Base-by-base conservation (phyloP, 495 filamentous ascomycete species). In the Lasiosphaeris hirsuta region DNA sequence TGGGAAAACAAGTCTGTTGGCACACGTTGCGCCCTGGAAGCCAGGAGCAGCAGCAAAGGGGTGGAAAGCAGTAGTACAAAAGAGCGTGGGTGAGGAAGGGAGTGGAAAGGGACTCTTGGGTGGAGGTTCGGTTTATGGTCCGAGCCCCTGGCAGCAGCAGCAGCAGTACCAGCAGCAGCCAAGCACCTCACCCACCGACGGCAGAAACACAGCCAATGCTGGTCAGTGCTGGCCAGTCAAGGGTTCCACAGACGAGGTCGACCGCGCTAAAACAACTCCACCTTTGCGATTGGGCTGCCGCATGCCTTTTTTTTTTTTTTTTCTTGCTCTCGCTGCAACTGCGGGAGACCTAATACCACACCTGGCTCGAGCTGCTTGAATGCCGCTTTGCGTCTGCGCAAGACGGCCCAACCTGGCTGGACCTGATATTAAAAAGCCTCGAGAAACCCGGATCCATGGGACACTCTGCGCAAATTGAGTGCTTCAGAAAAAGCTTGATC, bases 21-120 rank as follows among this genome's bases (percentile, higher is more conserved):
- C 63, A 71, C 68, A 68, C 57, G 62, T 51, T 64, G 71, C 71
- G 66, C 58, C 72, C 69, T 69, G 69, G 69, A 64, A 41, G 61
- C 68, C 69, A 70, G 70, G 71, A 64, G 68, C 63, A 66, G 34
- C 64, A 69, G 63, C 62, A 69, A 67, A 63, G 46, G 52, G 54
- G 51, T 45, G 49, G 56, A 51, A 54, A 64, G 53, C 61, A 64
- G 58, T 63, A 61, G 59, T 69, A 67, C 64, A 67, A 69, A 68
- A 67, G 69, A 69, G 66, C 60, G 67, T 69, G 67, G 65, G 61
- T 65, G 64, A 61, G 61, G 50, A 61, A 52, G 59, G 57, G 54
- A 53, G 62, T 48, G 63, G 51, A 62, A 65, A 67, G 62, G 72
- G 67, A 64, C 54, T 62, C 54, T 59, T 66, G 64, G 64, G 68